Conservation (phyloP, 371 early-diverging fungal species). For the Mortierella sp. region DNA sequence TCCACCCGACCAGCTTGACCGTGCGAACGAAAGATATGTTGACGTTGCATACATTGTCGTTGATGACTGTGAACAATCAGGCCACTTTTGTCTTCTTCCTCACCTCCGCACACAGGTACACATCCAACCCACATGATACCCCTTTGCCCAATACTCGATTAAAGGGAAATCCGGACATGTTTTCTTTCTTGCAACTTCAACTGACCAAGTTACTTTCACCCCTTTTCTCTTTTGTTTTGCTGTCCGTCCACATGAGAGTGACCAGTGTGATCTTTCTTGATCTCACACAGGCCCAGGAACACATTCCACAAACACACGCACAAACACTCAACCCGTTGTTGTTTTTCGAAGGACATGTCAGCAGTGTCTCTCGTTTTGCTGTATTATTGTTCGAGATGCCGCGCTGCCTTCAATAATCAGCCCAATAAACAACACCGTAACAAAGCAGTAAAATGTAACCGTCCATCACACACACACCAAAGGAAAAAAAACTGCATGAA, state of each 20-base stretch:
- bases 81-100: background rate
- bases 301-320: background rate
- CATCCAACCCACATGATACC: background rate
- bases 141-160: background rate
- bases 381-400: background rate
- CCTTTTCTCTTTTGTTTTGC: background rate
- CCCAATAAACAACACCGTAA: background rate
- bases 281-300: background rate
- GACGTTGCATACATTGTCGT: background rate
- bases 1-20: background rate
- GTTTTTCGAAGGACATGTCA: background rate
- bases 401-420: background rate
- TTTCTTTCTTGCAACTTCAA: background rate
- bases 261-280: background rate
- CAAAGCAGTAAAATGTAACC: background rate
- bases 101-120: conserved; percentile 2
- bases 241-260: background rate
- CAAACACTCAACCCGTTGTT: background rate
- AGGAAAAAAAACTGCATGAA: background rate
- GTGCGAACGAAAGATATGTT: background rate
- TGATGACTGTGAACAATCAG: background rate
- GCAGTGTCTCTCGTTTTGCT: background rate
- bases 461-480: background rate
- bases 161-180: background rate
- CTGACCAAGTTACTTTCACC: background rate